phyloP scores from a whole-genome alignment of 805 yeast species.

The Priceomyces carsonii region DNA sequence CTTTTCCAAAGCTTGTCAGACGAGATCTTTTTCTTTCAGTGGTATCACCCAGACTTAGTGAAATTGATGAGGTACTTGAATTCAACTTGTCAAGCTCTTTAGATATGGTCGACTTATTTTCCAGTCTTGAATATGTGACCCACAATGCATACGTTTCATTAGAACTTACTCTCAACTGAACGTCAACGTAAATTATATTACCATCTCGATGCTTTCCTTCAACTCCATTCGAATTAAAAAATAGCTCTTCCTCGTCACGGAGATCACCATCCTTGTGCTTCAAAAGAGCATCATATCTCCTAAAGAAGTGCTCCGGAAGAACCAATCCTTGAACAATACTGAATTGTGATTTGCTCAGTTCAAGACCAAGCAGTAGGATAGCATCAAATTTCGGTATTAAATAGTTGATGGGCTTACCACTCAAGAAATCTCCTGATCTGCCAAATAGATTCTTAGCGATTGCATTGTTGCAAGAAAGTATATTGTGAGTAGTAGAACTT shows the following conservation, averaged over 20 bases:
- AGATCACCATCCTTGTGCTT: slow-evolving; percentile 15
- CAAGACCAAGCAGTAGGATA: slow-evolving; percentile 42
- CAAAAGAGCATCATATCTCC: slow-evolving; percentile 59
- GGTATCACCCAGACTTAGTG: slow-evolving; percentile 8
- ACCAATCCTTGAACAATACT: slow-evolving; percentile 64
- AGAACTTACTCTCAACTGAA: slow-evolving; percentile 74
- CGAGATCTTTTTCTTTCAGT: slow-evolving; percentile 6
- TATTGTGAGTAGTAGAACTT: slow-evolving; percentile 47
- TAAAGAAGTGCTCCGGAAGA: slow-evolving; percentile 87
- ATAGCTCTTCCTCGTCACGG: slow-evolving; percentile 42
- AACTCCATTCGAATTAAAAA: slow-evolving; percentile 65
- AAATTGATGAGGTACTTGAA: slow-evolving; percentile 16
- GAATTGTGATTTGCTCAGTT: slow-evolving; percentile 20
- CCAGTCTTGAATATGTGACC: slow-evolving; percentile 76
- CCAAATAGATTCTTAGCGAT: slow-evolving; percentile 82
- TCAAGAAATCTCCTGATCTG: slow-evolving; percentile 46
- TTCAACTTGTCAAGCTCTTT: slow-evolving; percentile 27
- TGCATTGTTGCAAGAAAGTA: slow-evolving; percentile 77
- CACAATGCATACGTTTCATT: slow-evolving; percentile 65
- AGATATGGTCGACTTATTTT: slow-evolving; percentile 18
- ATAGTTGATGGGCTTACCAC: slow-evolving; percentile 46
- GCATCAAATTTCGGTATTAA: slow-evolving; percentile 65
- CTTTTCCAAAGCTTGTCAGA: slow-evolving; percentile 5
- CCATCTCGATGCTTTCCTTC: slow-evolving; percentile 75
- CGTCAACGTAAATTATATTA: slow-evolving; percentile 61